phyloP scores from a whole-genome alignment of 2,329 filamentous ascomycete genomes.

The Pseudohalonectria lignicola region DNA sequence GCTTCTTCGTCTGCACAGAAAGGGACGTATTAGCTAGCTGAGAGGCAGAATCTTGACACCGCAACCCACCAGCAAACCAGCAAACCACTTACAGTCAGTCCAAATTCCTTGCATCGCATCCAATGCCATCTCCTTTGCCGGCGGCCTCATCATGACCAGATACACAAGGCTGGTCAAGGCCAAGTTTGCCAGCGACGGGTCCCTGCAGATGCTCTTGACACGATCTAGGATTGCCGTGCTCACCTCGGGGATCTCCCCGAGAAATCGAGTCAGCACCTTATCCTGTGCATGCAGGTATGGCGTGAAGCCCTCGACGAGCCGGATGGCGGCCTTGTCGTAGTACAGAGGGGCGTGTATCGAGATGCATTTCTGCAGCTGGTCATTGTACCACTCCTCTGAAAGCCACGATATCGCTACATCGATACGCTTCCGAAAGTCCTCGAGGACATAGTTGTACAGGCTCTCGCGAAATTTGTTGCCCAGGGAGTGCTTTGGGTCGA shows the following conservation, averaged over 20 bases:
- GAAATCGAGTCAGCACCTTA: slow-evolving; percentile 78
- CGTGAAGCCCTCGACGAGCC: slow-evolving; percentile 78
- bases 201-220: slow-evolving; percentile 56
- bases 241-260: slow-evolving; percentile 82
- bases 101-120: slow-evolving; percentile 58
- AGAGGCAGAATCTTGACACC: too few species aligned
- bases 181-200: slow-evolving; percentile 53
- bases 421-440: slow-evolving; percentile 83
- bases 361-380: slow-evolving; percentile 39
- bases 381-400: slow-evolving; percentile 97
- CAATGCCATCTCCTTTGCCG: slow-evolving; percentile 49
- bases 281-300: slow-evolving; percentile 88
- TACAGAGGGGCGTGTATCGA: slow-evolving; percentile 41
- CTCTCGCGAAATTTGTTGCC: slow-evolving; percentile 66
- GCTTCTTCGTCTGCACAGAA: slow-evolving; percentile 44
- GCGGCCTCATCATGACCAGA: slow-evolving; percentile 56
- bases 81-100: slow-evolving; percentile 45
- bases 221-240: slow-evolving; percentile 60
- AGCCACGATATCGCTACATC: slow-evolving; percentile 89
- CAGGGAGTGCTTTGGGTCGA: slow-evolving; percentile 30
- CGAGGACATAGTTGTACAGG: slow-evolving; percentile 76
- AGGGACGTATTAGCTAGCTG: background rate
- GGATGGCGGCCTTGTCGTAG: slow-evolving; percentile 70
- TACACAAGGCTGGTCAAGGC: slow-evolving; percentile 56
- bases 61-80: background rate